Evolutionary conservation across 2,329 filamentous ascomycete species (phyloP).

Genomic region (Pseudogymnoascus sp.): DNA sequence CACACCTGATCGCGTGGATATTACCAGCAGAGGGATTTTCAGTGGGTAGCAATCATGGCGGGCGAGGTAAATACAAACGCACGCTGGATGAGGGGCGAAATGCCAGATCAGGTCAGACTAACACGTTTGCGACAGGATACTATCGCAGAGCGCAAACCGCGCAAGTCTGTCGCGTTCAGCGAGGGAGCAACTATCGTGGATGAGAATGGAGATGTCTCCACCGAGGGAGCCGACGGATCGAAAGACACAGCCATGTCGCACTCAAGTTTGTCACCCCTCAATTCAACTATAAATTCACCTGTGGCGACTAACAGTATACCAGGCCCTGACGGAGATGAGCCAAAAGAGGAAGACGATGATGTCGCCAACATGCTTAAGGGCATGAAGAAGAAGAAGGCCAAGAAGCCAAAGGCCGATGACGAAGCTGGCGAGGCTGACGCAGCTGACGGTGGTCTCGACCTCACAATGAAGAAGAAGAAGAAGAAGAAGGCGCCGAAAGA

Average conservation of each 20-base stretch:
- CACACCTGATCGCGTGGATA: constrained; percentile 2
- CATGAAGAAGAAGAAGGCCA: constrained; percentile 82
- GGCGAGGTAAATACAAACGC: constrained; percentile 28
- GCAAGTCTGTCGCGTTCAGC: constrained; percentile 92
- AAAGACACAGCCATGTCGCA: constrained; percentile 79
- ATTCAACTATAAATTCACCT: constrained; percentile 47
- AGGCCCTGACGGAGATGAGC: constrained; percentile 29
- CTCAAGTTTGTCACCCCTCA: constrained; percentile 55
- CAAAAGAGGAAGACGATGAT: constrained; percentile 38
- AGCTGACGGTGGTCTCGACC: constrained; percentile 40
- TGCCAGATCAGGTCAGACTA: neutral
- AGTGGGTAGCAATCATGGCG: constrained; percentile 40
- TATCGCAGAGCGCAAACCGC: constrained; percentile 55
- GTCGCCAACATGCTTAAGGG: constrained; percentile 60
- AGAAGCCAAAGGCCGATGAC: constrained; percentile 59
- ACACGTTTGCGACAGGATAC: constrained; percentile 18
- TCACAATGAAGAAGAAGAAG: constrained; percentile 18
- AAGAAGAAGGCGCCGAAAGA: constrained; percentile 9
- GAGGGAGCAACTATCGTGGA: constrained; percentile 83
- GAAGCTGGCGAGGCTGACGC: constrained; percentile 48
- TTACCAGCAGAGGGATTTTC: neutral
- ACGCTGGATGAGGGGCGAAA: constrained; percentile 3
- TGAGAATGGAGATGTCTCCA: constrained; percentile 76
- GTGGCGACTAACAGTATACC: constrained; percentile 35
- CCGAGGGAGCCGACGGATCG: constrained; percentile 61